Conservation (phyloP, 768 basidiomycete species). For the Kwoniella bestiolae region DNA sequence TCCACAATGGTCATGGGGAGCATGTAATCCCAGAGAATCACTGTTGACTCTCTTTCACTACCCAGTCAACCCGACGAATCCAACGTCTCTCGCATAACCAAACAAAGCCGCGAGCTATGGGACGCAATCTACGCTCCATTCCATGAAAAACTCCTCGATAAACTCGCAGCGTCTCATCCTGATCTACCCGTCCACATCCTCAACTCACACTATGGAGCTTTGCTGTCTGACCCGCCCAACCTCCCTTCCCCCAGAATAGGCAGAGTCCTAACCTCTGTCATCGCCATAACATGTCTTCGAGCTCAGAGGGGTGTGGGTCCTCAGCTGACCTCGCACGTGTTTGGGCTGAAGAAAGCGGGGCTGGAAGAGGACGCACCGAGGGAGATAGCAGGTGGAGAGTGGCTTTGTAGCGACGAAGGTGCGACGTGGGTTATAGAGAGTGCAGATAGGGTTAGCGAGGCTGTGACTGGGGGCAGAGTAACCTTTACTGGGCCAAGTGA, state of each 20-base stretch:
- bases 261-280: slow-evolving; percentile 79
- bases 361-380: slow-evolving; percentile 62
- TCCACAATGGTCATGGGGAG: too few relatives aligned
- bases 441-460: slow-evolving; percentile 78
- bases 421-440: slow-evolving; percentile 85
- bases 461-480: slow-evolving; percentile 62
- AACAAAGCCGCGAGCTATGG: slow-evolving; percentile 76
- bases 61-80: slow-evolving; percentile 56
- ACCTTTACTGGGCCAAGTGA: slow-evolving; percentile 32
- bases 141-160: slow-evolving; percentile 83
- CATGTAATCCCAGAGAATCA: background rate
- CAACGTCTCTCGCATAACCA: slow-evolving; percentile 68
- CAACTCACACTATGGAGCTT: slow-evolving; percentile 57
- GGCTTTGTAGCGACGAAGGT: slow-evolving; percentile 83
- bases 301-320: slow-evolving; percentile 83
- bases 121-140: slow-evolving; percentile 86
- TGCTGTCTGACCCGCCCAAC: slow-evolving; percentile 56
- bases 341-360: slow-evolving; percentile 80
- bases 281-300: slow-evolving; percentile 81
- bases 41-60: slow-evolving; percentile 4
- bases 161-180: slow-evolving; percentile 84
- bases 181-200: slow-evolving; percentile 73
- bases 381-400: slow-evolving; percentile 61
- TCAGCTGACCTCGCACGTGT: slow-evolving; percentile 84
- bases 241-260: slow-evolving; percentile 60